Percentiles rank a stretch among this genome's conserved stretches.
Evolutionary conservation across 176 grass and related monocot genomes (phyloP).

Genomic region (Hyparrhenia diplandra): DNA sequence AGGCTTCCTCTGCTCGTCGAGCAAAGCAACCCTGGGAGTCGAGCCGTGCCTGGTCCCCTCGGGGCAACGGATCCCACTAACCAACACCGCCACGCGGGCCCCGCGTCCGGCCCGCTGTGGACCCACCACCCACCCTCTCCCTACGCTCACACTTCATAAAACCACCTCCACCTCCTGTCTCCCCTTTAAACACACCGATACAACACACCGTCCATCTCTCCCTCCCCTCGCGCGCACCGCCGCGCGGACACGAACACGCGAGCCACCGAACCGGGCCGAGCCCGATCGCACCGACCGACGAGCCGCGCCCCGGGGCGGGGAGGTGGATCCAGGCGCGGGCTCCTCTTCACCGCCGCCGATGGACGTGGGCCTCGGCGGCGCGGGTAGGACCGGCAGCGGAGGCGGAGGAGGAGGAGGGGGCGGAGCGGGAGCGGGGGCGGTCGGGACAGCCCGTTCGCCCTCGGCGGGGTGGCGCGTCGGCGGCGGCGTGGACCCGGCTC

Average conservation of each 20-base stretch:
- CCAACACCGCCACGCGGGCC: background rate
- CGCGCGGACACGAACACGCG: slow-evolving; percentile 38
- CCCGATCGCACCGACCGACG: background rate
- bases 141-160: slow-evolving; percentile 26
- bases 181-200: slow-evolving; percentile 42
- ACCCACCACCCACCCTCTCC: background rate
- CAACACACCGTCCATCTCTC: slow-evolving; percentile 1
- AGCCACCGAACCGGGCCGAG: slow-evolving; percentile 16
- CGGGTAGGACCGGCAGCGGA: background rate
- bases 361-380: slow-evolving; percentile 23
- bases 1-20: background rate
- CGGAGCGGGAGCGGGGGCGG: slow-evolving; percentile 16
- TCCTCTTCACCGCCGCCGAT: slow-evolving; percentile 31
- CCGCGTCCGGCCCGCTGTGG: accelerated
- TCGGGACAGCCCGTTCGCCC: slow-evolving; percentile 13
- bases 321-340: slow-evolving; percentile 19
- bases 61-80: slow-evolving; percentile 13
- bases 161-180: slow-evolving; percentile 45
- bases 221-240: background rate
- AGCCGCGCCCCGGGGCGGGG: background rate
- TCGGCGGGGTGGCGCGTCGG: slow-evolving; percentile 47
- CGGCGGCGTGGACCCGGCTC: slow-evolving; percentile 39
- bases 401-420: background rate
- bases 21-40: slow-evolving; percentile 14
- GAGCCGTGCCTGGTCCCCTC: background rate